Evolutionary conservation across 1,139 yeast genomes (phyloP).

Genomic region (Debaryomycetaceae sp.): DNA sequence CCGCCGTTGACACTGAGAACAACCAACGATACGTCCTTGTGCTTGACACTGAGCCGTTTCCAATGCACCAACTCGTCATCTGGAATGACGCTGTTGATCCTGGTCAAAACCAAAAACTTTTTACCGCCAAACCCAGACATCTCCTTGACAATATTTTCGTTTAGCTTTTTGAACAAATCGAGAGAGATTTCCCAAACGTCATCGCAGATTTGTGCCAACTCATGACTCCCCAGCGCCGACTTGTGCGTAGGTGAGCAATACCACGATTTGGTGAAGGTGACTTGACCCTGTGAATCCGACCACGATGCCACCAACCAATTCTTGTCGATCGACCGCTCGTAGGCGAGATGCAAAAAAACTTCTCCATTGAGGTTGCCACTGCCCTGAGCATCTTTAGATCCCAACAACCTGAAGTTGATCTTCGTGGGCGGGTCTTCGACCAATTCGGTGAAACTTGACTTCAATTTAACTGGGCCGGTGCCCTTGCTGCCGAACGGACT

Average conservation of each 20-base stretch:
- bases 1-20: constrained; percentile 69
- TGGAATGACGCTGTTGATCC: constrained; percentile 68
- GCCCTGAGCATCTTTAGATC: constrained; percentile 18
- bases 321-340: constrained; percentile 74
- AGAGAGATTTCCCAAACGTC: constrained; percentile 37
- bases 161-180: constrained; percentile 33
- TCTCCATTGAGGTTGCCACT: constrained; percentile 45
- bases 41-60: constrained; percentile 61
- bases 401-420: constrained; percentile 49
- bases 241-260: constrained; percentile 31
- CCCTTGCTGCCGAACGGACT: constrained; percentile 7
- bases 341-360: constrained; percentile 77
- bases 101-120: constrained; percentile 61
- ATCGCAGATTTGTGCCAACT: constrained; percentile 32
- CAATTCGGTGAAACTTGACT: constrained; percentile 24
- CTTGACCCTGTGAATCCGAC: constrained; percentile 78
- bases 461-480: constrained; percentile 7
- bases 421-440: constrained; percentile 44
- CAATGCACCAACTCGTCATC: constrained; percentile 77
- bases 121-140: constrained; percentile 44
- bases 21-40: constrained; percentile 61
- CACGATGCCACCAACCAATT: constrained; percentile 87
- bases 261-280: constrained; percentile 67
- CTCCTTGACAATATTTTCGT: constrained; percentile 29
- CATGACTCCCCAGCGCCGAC: constrained; percentile 12